Evolutionary conservation across 495 filamentous ascomycete species (phyloP), one percentile per base, ranked within the genome.

Genomic region (Paragyromitra xinjiangensis): DNA sequence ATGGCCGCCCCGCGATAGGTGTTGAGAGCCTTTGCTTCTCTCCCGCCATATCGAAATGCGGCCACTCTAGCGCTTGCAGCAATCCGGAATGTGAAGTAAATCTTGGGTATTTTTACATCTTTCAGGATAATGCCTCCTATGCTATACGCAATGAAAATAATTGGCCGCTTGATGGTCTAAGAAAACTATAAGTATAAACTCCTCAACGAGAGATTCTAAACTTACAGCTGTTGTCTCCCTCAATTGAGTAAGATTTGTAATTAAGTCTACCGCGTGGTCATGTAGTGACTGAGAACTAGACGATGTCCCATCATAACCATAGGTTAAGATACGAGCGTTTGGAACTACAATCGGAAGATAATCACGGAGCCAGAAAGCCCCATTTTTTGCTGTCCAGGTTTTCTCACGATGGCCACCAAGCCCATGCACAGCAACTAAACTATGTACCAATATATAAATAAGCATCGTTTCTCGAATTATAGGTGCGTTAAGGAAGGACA

Each of bases 251-350:
- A 55, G 19, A 24, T 2, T 24, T 11, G 37, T 24, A 39, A 63
- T 11, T 14, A 63, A 40, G 5, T 63, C 59, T 6, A 63, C 29
- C 3, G 59, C 59, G 59, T 63, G 59, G 39, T 63, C 59, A 12
- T 63, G 59, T 40, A 63, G 59, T 14, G 16, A 9, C 29, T 63
- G 59, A 2, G 4, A 14, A 8, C 39, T 63, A 1, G 37, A 39
- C 19, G 59, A 40, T 39, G 59, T 63, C 19, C 59, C 39, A 40
- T 63, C 59, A 22, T 63, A 63, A 40, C 26, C 16, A 24, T 63
- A 63, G 34, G 39, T 37, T 9, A 63, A 11, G 3, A 63, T 63
- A 12, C 59, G 59, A 11, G 26, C 7, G 8, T 63, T 39, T 42
- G 37, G 59, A 4, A 63, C 40, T 24, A 24, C 39, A 0, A 2